Conservation (phyloP, 805 yeast species). For the Candida nitratophila region DNA sequence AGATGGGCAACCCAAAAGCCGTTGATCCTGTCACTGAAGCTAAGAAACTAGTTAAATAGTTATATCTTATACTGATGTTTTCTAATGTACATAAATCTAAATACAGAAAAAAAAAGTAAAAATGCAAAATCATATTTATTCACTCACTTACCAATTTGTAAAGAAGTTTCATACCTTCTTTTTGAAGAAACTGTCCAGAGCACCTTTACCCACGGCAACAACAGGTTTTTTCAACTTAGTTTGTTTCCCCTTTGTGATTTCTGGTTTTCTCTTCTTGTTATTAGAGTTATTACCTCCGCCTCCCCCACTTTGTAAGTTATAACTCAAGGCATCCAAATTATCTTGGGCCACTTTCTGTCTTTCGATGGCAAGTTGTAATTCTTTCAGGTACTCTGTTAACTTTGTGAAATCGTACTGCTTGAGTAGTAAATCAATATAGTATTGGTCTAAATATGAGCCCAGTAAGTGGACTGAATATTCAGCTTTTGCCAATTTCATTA, state of each 20-base stretch:
- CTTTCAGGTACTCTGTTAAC: conserved; percentile 13
- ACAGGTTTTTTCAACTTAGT: conserved; percentile 28
- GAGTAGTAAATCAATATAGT: conserved; percentile 20
- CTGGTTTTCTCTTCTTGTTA: conserved; percentile 14
- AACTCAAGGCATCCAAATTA: conserved; percentile 25
- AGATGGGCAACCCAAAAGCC: background rate
- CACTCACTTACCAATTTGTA: too few species aligned
- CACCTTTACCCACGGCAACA: conserved; percentile 56
- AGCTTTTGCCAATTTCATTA: conserved; percentile 28
- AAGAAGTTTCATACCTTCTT: conserved; percentile 20
- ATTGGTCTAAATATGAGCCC: conserved; percentile 33
- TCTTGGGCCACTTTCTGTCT: conserved; percentile 21
- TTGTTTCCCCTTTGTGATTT: conserved; percentile 18
- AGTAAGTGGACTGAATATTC: conserved; percentile 41
- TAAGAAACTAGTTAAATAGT: background rate
- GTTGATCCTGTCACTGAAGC: background rate
- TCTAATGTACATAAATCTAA: conserved; percentile 1
- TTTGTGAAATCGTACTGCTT: conserved; percentile 13
- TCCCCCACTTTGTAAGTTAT: conserved; percentile 10
- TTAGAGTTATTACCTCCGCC: conserved; percentile 8
- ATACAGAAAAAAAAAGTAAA: conserved; percentile 2
- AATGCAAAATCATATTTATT: background rate
- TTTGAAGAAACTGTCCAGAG: conserved; percentile 62
- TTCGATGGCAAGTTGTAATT: conserved; percentile 12
- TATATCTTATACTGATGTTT: background rate